A percentile compares a stretch with the other conserved stretches of the same genome.
phyloP scores from a whole-genome alignment of 805 yeast genomes.

The Cyberlindnera maritima region DNA sequence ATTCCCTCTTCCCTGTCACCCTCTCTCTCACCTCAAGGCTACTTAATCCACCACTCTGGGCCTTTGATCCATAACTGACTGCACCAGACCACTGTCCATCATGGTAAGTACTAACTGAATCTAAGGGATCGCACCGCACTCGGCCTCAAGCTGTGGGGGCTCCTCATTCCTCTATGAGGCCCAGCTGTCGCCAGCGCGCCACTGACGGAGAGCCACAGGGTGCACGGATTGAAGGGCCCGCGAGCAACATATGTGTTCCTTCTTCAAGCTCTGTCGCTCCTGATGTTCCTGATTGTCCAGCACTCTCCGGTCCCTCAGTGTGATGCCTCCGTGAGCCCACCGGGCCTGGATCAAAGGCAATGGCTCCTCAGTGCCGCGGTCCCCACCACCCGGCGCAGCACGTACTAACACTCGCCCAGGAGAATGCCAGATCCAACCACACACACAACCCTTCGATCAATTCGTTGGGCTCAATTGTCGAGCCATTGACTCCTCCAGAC shows the following conservation, averaged over 20 bases:
- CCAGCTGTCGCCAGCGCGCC: not conserved
- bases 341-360: not conserved
- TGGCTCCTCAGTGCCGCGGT: conserved; percentile 5
- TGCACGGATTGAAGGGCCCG: too few relatives aligned
- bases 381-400: not conserved
- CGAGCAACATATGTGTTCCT: too few relatives aligned
- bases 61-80: not conserved
- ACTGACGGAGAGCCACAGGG: not conserved
- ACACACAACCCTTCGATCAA: conserved; percentile 31
- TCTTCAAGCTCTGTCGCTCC: too few relatives aligned
- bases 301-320: too few relatives aligned
- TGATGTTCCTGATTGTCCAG: too few relatives aligned
- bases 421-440: conserved; percentile 22
- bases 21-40: not conserved
- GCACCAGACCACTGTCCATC: not conserved
- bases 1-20: conserved; percentile 4
- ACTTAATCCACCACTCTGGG: not conserved
- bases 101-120: not conserved
- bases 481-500: conserved; percentile 52
- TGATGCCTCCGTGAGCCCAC: too few relatives aligned
- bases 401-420: conserved; percentile 16
- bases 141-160: not conserved
- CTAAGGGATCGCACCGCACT: not conserved
- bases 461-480: conserved; percentile 43
- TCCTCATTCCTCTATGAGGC: not conserved